A percentile compares a stretch with the other conserved stretches of the same genome.
These are phyloP conservation scores for Phytophthora lateralis DNA, from an alignment of 352 stramenopile species.

Conservation along the genomic window DNA sequence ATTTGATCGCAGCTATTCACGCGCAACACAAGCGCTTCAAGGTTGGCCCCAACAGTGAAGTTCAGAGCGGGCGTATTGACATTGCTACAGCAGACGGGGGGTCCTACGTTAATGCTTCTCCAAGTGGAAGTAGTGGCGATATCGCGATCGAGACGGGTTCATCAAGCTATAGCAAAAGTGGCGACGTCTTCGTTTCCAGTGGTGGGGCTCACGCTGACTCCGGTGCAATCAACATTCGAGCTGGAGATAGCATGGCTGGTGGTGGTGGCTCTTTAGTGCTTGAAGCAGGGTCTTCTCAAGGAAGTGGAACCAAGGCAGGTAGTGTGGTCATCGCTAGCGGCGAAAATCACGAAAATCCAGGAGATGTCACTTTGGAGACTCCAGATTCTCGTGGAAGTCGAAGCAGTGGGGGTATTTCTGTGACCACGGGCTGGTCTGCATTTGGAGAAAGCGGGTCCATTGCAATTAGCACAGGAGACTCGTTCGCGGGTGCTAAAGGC, in stretches of 20 bases:
- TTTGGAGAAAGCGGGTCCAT: slow-evolving; percentile 41
- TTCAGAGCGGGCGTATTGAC: slow-evolving; percentile 47
- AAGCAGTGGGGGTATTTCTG: slow-evolving; percentile 35
- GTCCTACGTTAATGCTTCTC: slow-evolving; percentile 42
- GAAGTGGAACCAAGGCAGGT: slow-evolving; percentile 26
- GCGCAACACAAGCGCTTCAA: slow-evolving; percentile 76
- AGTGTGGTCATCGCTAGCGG: slow-evolving; percentile 41
- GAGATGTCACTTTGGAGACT: slow-evolving; percentile 29
- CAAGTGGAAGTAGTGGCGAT: slow-evolving; percentile 36
- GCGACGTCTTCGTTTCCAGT: slow-evolving; percentile 39
- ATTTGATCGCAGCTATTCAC: slow-evolving; percentile 91
- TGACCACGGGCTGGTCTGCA: slow-evolving; percentile 36
- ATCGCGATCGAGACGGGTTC: slow-evolving; percentile 45
- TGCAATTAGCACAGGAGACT: slow-evolving; percentile 27
- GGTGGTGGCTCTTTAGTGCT: slow-evolving; percentile 44
- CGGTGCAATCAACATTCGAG: slow-evolving; percentile 37
- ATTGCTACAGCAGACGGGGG: slow-evolving; percentile 53
- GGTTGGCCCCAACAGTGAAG: slow-evolving; percentile 52
- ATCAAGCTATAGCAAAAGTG: slow-evolving; percentile 37
- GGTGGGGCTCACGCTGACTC: slow-evolving; percentile 30
- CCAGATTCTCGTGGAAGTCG: slow-evolving; percentile 33
- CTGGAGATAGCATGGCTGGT: slow-evolving; percentile 36
- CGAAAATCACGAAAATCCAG: slow-evolving; percentile 26
- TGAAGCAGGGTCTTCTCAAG: slow-evolving; percentile 43
- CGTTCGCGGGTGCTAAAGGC: slow-evolving; percentile 24